Evolutionary conservation across 1,284 basidiomycete genomes (phyloP), one percentile per base, ranked within the genome.

Genomic region (Trametes hirsuta): DNA sequence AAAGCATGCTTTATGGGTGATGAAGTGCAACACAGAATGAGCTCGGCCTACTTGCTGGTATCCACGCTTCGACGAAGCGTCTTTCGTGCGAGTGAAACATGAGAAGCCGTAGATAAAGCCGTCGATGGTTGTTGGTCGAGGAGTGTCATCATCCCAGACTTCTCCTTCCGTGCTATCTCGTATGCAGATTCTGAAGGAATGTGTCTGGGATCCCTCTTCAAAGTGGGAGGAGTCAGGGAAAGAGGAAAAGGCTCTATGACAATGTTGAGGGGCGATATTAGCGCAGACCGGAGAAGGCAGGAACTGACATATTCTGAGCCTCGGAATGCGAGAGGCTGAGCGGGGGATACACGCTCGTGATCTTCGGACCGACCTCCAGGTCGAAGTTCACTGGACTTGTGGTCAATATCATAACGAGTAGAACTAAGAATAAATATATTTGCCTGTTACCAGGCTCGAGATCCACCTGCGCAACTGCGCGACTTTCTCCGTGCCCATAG

Each of bases 161-260:
- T 66, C 54, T 18, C 72, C 55, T 48, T 76, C 72, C 61, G 58
- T 48, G 24, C 59, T 53, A 8, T 63, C 65, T 25, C 73, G 72
- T 60, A 82, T 81, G 55, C 87, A 83, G 55, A 91, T 81, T 47
- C 88, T 83, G 72, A 93, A 93, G 0, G 90, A 92, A 70, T 93
- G 89, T 2, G 79, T 80, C 69, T 88, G 84, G 1, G 84, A 84
- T 9, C 91, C 85, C 74, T 94, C 81, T 50, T 91, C 87, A 60
- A 93, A 93, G 54, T 93, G 86, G 0, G 87, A 78, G 0, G 94
- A 95, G 70, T 98, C 96, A 0, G 97, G 97, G 70, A 99, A 95
- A 0, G 94, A 88, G 0, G 93, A 95, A 76, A 98, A 98, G 5
- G 95, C 94, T 57, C 95, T 95, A 46, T 21, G 59, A 35, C 30